Evolutionary conservation across 768 basidiomycete species (phyloP).

Genomic region (Calocybe cyanea): DNA sequence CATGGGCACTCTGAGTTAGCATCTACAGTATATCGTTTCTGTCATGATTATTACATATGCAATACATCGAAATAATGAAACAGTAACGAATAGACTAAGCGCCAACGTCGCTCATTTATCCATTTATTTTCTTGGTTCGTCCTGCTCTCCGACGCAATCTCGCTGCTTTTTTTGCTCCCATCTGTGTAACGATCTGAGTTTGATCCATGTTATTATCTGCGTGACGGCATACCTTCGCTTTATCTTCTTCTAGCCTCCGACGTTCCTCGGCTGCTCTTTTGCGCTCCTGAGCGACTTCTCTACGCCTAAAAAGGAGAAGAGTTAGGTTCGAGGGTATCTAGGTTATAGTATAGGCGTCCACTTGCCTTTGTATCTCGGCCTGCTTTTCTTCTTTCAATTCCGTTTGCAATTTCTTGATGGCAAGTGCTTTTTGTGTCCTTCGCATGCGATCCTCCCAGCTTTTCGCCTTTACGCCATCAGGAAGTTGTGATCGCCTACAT

Average conservation of each 20-base stretch:
- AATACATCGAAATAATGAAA: constrained; percentile 12
- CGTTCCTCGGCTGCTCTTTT: constrained; percentile 73
- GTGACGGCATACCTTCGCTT: constrained; percentile 47
- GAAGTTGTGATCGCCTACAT: constrained; percentile 64
- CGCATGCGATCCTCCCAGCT: constrained; percentile 68
- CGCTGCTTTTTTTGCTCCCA: constrained; percentile 78
- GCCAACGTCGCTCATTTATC: constrained; percentile 41
- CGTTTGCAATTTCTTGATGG: constrained; percentile 68
- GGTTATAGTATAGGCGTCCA: constrained; percentile 4
- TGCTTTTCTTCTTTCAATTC: constrained; percentile 78
- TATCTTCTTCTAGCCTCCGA: constrained; percentile 60
- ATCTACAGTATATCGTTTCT: constrained; percentile 2
- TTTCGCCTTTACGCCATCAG: constrained; percentile 60
- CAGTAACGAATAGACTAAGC: constrained; percentile 3
- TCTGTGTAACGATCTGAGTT: constrained; percentile 35
- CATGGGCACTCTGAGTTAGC: constrained; percentile 60
- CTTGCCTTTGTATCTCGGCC: constrained; percentile 59
- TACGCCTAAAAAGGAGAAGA: constrained; percentile 40
- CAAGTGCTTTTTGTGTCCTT: constrained; percentile 58
- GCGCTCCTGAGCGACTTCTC: constrained; percentile 66
- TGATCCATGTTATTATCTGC: neutral
- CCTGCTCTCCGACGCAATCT: constrained; percentile 70
- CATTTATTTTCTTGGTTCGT: constrained; percentile 77
- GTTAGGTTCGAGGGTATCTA: constrained; percentile 2
- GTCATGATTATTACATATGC: neutral